These are phyloP conservation scores for Russula sp. DNA, from an alignment of 768 basidiomycete genomes.

Conservation along the genomic window DNA sequence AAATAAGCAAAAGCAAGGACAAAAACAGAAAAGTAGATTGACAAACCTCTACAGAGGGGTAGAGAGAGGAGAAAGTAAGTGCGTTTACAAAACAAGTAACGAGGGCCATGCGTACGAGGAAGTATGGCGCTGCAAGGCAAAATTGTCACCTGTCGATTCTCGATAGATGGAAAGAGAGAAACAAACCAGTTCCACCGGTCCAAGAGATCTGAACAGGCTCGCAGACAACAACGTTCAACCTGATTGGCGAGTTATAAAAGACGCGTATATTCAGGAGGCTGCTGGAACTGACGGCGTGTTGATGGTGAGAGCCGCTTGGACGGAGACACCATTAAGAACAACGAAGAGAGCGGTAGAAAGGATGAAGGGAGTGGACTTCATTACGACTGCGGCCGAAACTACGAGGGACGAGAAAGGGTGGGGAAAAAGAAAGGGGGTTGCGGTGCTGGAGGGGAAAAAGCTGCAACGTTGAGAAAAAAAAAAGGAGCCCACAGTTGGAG, in stretches of 20 bases:
- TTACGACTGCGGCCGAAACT: slow-evolving; percentile 31
- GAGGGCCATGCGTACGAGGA: slow-evolving; percentile 44
- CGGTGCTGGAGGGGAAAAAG: slow-evolving; percentile 29
- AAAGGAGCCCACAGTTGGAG: slow-evolving; percentile 12
- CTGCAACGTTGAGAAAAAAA: slow-evolving; percentile 21
- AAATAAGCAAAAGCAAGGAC: neutral
- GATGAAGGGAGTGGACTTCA: slow-evolving; percentile 42
- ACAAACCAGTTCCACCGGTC: slow-evolving; percentile 45
- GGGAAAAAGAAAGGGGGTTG: slow-evolving; percentile 27
- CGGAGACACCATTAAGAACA: slow-evolving; percentile 33
- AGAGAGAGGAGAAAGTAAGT: neutral
- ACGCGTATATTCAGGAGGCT: neutral
- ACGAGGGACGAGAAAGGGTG: slow-evolving; percentile 25
- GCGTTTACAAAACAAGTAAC: neutral
- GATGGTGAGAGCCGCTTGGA: slow-evolving; percentile 42
- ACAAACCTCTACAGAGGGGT: slow-evolving; percentile 37
- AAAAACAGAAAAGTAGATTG: neutral
- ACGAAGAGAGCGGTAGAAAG: slow-evolving; percentile 38
- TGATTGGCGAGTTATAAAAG: slow-evolving; percentile 27
- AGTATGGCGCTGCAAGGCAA: slow-evolving; percentile 48
- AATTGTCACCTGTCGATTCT: slow-evolving; percentile 14
- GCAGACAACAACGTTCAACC: slow-evolving; percentile 48
- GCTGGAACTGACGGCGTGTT: slow-evolving; percentile 63
- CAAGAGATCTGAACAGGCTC: slow-evolving; percentile 50
- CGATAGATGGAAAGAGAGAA: neutral